Percentiles rank a stretch among this genome's conserved stretches.
phyloP scores from a whole-genome alignment of 2,329 filamentous ascomycete species.

The Phyllosticta ampelicida region DNA sequence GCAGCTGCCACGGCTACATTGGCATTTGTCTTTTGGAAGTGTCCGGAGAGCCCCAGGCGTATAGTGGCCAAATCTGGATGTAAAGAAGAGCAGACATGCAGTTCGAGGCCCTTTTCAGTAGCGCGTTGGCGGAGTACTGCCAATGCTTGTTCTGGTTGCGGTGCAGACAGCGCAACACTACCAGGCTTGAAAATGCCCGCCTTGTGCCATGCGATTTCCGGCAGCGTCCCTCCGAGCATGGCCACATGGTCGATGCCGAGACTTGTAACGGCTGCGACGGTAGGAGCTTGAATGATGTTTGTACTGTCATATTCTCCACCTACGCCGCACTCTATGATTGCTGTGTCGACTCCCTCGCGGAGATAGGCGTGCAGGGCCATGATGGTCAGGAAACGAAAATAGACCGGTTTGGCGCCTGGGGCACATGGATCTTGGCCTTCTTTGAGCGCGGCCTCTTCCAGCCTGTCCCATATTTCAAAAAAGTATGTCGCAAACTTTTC shows the following conservation, averaged over 20 bases:
- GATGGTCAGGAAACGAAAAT: constrained; percentile 84
- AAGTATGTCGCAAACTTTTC: constrained; percentile 65
- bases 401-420: constrained; percentile 63
- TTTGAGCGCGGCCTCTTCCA: constrained; percentile 43
- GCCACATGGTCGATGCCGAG: constrained; percentile 77
- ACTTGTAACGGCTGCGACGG: constrained; percentile 63
- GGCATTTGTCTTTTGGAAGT: constrained; percentile 54
- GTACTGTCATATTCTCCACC: constrained; percentile 91
- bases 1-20: constrained; percentile 51
- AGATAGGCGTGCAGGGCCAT: constrained; percentile 80
- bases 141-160: constrained; percentile 45
- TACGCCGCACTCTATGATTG: constrained; percentile 86
- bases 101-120: constrained; percentile 33
- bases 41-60: constrained; percentile 48
- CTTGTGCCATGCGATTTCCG: constrained; percentile 87
- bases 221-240: constrained; percentile 68
- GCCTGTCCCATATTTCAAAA: constrained; percentile 70
- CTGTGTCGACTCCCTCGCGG: constrained; percentile 61
- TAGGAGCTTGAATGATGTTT: constrained; percentile 65
- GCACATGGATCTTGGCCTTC: constrained; percentile 40
- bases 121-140: constrained; percentile 47
- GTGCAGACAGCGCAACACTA: constrained; percentile 51
- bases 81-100: constrained; percentile 38
- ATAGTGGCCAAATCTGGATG: constrained; percentile 39
- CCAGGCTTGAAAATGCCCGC: constrained; percentile 70